Evolutionary conservation across 2,329 filamentous ascomycete species (phyloP).

Genomic region (Aspergillus chevalieri): DNA sequence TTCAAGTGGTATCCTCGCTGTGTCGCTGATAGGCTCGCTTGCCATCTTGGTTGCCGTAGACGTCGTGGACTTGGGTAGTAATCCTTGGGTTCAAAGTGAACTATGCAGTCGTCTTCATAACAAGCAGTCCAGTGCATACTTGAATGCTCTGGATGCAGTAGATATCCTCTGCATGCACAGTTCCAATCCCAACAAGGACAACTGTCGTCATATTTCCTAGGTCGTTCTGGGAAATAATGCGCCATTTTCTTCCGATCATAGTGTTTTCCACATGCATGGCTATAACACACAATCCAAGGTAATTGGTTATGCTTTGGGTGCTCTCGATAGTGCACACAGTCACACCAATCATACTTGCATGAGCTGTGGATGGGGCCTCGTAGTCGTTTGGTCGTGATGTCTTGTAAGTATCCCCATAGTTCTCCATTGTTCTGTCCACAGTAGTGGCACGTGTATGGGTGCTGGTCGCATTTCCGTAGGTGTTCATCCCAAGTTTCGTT

Average conservation of each 20-base stretch:
- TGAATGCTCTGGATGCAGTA: not conserved
- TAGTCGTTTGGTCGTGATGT: not conserved
- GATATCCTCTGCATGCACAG: not conserved
- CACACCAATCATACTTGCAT: no score
- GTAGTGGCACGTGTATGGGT: not conserved
- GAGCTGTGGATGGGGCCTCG: not conserved
- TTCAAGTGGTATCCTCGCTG: not conserved
- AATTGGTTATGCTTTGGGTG: no score
- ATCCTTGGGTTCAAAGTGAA: not conserved
- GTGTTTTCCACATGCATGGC: no score
- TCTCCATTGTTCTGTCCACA: not conserved
- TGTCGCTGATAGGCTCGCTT: not conserved
- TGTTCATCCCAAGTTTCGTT: not conserved
- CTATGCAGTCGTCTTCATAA: not conserved
- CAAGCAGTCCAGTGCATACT: not conserved
- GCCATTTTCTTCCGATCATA: no score
- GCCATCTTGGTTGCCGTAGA: not conserved
- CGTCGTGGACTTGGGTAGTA: not conserved
- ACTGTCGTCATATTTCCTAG: no score
- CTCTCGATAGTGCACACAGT: no score
- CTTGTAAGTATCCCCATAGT: not conserved
- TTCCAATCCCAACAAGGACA: no score
- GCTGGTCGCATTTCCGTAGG: not conserved
- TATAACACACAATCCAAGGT: no score
- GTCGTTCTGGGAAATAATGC: no score